Conservation (phyloP, 140 eudicot genomes). For the Erigeron philadelphicus region DNA sequence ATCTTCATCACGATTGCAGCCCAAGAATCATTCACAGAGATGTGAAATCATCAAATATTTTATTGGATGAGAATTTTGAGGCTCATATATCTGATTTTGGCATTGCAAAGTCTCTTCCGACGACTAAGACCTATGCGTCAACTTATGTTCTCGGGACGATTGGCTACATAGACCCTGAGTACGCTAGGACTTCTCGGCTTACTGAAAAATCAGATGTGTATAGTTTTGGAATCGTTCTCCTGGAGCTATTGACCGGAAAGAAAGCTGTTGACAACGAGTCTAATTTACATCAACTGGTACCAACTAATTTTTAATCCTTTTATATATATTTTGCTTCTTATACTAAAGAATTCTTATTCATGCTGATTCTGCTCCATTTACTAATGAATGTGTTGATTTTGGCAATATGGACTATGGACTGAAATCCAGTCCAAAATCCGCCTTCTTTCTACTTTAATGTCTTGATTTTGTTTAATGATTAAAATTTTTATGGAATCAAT, state of each 20-base stretch:
- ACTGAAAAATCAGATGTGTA: slow-evolving; percentile 90
- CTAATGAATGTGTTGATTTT: no score
- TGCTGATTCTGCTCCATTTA: not conserved
- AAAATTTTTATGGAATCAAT: no score
- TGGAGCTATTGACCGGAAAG: slow-evolving; percentile 79
- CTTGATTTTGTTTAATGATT: no score
- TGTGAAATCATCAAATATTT: slow-evolving; percentile 77
- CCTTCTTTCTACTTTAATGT: no score
- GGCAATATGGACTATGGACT: no score
- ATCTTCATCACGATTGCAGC: slow-evolving; percentile 88
- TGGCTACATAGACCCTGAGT: slow-evolving; percentile 90
- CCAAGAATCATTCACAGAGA: slow-evolving; percentile 83
- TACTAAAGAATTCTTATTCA: no score
- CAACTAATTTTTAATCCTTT: not conserved
- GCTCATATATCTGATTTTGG: slow-evolving; percentile 89
- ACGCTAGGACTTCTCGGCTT: slow-evolving; percentile 73
- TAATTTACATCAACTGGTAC: slow-evolving; percentile 86
- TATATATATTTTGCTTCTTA: not conserved
- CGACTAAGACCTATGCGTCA: slow-evolving; percentile 71
- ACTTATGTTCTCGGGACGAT: slow-evolving; percentile 81
- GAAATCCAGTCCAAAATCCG: no score
- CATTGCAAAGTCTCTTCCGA: slow-evolving; percentile 64
- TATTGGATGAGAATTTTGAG: slow-evolving; percentile 77
- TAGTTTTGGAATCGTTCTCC: slow-evolving; percentile 79
- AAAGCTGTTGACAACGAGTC: slow-evolving; percentile 84